Conservation (phyloP, 2,329 filamentous ascomycete genomes). For the Paraphoma sp. region DNA sequence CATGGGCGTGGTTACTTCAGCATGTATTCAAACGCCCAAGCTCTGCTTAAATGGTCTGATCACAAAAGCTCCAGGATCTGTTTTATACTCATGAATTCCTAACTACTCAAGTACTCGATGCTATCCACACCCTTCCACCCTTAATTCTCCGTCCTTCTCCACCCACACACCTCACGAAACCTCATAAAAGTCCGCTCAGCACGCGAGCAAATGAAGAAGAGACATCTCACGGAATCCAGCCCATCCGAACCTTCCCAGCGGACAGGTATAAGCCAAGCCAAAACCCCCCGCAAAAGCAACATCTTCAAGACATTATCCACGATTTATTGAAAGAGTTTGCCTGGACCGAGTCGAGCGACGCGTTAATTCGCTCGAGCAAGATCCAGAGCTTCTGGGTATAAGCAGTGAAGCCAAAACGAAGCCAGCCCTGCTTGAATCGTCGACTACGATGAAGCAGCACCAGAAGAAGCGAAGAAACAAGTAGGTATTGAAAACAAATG, state of each 20-base stretch:
- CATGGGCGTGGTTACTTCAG: no score
- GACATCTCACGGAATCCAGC: constrained; percentile 1
- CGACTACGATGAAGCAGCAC: not conserved
- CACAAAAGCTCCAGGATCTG: not conserved
- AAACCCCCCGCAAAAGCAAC: constrained; percentile 6
- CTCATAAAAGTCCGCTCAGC: constrained; percentile 5
- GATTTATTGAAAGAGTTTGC: constrained; percentile 8
- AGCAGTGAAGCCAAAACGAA: constrained; percentile 21
- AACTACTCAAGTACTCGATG: not conserved
- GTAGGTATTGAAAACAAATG: constrained; percentile 13
- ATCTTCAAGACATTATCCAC: constrained; percentile 38
- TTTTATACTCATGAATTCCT: not conserved
- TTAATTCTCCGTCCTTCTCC: not conserved
- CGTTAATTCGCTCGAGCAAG: not conserved
- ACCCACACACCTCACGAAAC: not conserved
- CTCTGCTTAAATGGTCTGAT: no score
- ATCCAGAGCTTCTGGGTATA: constrained; percentile 21
- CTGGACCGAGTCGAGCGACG: not conserved
- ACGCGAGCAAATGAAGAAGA: constrained; percentile 8
- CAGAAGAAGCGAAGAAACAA: constrained; percentile 14
- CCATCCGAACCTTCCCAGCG: constrained; percentile 28
- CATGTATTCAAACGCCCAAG: no score
- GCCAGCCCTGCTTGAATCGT: not conserved
- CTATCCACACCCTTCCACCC: not conserved
- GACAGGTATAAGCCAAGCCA: constrained; percentile 14